Percentiles rank a stretch among this genome's conserved stretches.
Evolutionary conservation across 192 early-diverging fungal species (phyloP).

Genomic region (Rhizophagus clarus): DNA sequence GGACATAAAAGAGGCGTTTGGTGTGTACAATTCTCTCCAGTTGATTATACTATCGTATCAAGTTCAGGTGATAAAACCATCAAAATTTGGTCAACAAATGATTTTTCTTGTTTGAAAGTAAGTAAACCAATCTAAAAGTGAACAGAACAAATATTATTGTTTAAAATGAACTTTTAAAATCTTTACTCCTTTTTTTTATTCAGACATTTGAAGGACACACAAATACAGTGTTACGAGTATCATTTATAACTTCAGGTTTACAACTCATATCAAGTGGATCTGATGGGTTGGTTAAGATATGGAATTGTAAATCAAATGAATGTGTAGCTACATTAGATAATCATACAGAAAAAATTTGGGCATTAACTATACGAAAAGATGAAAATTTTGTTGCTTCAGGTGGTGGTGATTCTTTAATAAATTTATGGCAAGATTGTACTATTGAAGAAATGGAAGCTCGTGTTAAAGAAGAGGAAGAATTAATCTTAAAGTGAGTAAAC

Average conservation of each 20-base stretch:
- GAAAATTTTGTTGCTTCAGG: constrained; percentile 81
- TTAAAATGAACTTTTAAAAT: too few relatives aligned
- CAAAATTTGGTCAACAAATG: constrained; percentile 91
- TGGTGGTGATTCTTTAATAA: constrained; percentile 87
- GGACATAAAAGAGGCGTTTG: constrained; percentile 97
- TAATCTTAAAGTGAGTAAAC: constrained; percentile 64
- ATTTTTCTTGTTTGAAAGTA: constrained; percentile 84
- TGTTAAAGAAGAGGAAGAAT: constrained; percentile 71
- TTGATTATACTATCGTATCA: constrained; percentile 92
- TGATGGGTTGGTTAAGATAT: constrained; percentile 95
- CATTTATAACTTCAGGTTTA: constrained; percentile 83
- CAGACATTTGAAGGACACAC: constrained; percentile 96
- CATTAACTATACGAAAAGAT: constrained; percentile 73
- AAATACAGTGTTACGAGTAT: constrained; percentile 88
- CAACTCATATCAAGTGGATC: constrained; percentile 88
- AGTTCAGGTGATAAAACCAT: constrained; percentile 92
- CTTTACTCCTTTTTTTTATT: not conserved
- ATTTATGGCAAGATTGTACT: constrained; percentile 93
- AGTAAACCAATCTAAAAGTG: not conserved
- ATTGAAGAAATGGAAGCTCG: constrained; percentile 78
- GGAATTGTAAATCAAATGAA: constrained; percentile 90
- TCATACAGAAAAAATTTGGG: constrained; percentile 97
- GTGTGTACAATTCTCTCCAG: constrained; percentile 91
- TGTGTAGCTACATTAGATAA: constrained; percentile 92
- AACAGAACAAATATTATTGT: not conserved